Evolutionary conservation across 768 basidiomycete species (phyloP).

Genomic region (Pisolithus sp.): DNA sequence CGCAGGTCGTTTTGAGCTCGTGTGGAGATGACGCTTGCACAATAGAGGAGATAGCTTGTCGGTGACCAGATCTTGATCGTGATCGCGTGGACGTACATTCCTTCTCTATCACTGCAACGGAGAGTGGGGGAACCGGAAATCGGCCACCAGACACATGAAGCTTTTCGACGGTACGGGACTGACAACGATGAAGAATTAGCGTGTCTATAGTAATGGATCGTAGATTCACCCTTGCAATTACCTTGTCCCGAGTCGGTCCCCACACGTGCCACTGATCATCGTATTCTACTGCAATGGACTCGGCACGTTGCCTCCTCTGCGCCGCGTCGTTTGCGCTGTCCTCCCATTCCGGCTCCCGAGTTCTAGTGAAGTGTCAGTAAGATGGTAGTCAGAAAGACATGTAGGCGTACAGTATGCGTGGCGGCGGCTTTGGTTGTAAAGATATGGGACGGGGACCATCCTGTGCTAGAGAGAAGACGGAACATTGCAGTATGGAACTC

Average conservation of each 20-base stretch:
- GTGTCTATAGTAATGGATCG: background rate
- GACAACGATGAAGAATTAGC: background rate
- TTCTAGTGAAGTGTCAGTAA: slow-evolving; percentile 25
- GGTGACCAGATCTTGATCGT: background rate
- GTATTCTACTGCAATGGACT: slow-evolving; percentile 35
- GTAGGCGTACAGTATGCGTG: slow-evolving; percentile 32
- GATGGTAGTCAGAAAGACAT: background rate
- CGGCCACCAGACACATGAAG: background rate
- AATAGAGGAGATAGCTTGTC: background rate
- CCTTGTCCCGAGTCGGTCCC: slow-evolving; percentile 16
- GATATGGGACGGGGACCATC: slow-evolving; percentile 32
- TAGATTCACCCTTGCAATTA: background rate
- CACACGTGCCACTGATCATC: slow-evolving; percentile 20
- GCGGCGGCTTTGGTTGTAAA: slow-evolving; percentile 38
- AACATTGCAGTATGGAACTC: slow-evolving; percentile 31
- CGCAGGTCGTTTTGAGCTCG: slow-evolving; percentile 13
- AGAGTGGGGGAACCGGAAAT: slow-evolving; percentile 7
- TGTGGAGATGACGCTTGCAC: slow-evolving; percentile 16
- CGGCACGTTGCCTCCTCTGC: slow-evolving; percentile 34
- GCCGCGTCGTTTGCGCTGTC: slow-evolving; percentile 40
- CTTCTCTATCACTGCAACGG: slow-evolving; percentile 20
- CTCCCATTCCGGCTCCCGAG: slow-evolving; percentile 44
- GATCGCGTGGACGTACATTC: background rate
- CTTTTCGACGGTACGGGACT: slow-evolving; percentile 13
- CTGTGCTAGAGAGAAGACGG: slow-evolving; percentile 38